Evolutionary conservation across 306 rosid genomes (phyloP), one percentile per base, ranked within the genome.

Genomic region (Castanopsis chinensis): DNA sequence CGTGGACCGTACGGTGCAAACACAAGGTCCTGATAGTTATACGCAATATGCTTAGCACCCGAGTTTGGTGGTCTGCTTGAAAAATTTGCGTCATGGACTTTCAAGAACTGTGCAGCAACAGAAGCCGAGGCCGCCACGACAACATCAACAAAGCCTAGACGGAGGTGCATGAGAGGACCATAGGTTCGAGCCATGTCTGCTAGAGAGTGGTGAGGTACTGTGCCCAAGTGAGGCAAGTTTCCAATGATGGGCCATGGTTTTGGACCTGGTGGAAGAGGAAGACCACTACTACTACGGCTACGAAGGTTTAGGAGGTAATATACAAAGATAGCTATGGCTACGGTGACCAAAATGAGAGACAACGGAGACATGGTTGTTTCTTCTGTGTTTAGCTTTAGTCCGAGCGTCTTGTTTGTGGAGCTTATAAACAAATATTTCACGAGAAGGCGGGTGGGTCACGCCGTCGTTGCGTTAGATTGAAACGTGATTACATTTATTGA

Each of bases 241-340:
- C 99, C 99, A 17, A 94, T 17, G 1, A 92, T 12, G 0, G 97
- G 97, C 99, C 99, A 94, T 2, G 97, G 95, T 17, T 82, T 78
- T 0, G 97, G 99, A 1, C 99, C 97, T 0, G 99, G 99, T 0
- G 97, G 91, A 4, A 91, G 91, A 10, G 88, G 87, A 0, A 53
- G 71, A 0, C 85, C 41, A 12, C 56, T 67, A 18, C 64, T 57
- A 14, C 55, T 63, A 0, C 85, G 75, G 19, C 30, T 33, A 11
- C 71, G 12, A 10, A 43, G 74, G 25, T 45, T 79, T 2, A 89
- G 18, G 1, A 88, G 10, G 14, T 69, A 61, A 69, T 77, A 76
- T 9, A 89, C 6, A 1, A 92, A 10, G 5, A 78, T 7, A 0
- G 88, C 82, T 0, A 75, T 13, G 64, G 57, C 49, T 1, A 76